Percentiles rank a stretch among this genome's conserved stretches.
Evolutionary conservation across 176 grass and related monocot species (phyloP).

Genomic region (Musa troglodytarum): DNA sequence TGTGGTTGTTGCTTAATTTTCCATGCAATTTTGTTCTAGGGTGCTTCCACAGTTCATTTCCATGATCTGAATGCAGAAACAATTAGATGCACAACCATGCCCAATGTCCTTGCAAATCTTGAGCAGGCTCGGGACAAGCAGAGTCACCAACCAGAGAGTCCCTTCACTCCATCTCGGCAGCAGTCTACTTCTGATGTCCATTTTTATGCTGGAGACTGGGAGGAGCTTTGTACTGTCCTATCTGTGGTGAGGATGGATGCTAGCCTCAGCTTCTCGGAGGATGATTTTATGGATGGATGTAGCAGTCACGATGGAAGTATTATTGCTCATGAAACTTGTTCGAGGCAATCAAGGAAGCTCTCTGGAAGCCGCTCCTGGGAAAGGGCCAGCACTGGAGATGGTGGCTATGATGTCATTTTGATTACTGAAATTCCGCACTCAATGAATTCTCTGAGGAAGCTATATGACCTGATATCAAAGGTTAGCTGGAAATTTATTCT

Average conservation of each 20-base stretch:
- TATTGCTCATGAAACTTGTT: constrained; percentile 44
- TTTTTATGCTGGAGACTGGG: constrained; percentile 86
- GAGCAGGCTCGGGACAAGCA: constrained; percentile 69
- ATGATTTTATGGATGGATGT: constrained; percentile 74
- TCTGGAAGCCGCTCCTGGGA: constrained; percentile 91
- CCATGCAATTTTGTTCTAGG: constrained; percentile 34
- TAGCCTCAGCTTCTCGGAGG: constrained; percentile 82
- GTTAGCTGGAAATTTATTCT: constrained; percentile 28
- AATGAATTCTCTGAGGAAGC: constrained; percentile 54
- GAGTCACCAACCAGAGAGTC: constrained; percentile 71
- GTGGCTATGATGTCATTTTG: constrained; percentile 77
- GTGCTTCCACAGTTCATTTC: constrained; percentile 80
- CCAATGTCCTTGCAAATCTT: constrained; percentile 89
- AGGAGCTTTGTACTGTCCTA: constrained; percentile 69
- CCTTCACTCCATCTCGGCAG: constrained; percentile 79
- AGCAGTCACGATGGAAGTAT: constrained; percentile 74
- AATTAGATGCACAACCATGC: constrained; percentile 74
- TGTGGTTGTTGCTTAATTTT: constrained; percentile 20
- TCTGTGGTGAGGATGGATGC: constrained; percentile 48
- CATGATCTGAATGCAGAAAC: constrained; percentile 90
- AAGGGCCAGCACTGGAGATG: constrained; percentile 56
- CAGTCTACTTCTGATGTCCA: constrained; percentile 52
- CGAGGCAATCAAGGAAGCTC: constrained; percentile 71
- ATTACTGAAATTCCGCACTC: constrained; percentile 63
- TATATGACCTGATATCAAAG: constrained; percentile 84